These are phyloP conservation scores for Agaricus blazei DNA, from an alignment of 768 basidiomycete species.

Conservation along the genomic window DNA sequence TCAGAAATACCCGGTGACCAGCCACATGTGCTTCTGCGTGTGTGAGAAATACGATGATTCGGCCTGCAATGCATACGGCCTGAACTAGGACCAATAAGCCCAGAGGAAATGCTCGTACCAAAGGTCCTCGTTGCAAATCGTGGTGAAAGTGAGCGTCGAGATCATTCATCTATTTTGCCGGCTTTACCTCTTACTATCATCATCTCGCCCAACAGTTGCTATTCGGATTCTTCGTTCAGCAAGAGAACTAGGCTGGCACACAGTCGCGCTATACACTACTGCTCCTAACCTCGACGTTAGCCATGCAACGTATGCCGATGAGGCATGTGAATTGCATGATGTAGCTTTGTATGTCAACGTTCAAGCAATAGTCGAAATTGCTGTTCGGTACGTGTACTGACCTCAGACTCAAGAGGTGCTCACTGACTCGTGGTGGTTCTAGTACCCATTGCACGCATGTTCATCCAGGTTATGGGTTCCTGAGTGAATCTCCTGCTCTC, in stretches of 20 bases:
- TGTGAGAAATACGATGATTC: not conserved
- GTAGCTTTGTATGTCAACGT: conserved; percentile 41
- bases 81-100: not conserved
- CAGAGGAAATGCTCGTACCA: conserved; percentile 27
- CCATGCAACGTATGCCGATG: conserved; percentile 75
- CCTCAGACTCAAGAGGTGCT: not conserved
- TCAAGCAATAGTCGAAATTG: conserved; percentile 23
- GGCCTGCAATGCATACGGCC: not conserved
- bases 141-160: conserved; percentile 51
- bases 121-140: conserved; percentile 76
- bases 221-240: conserved; percentile 85
- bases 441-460: conserved; percentile 32
- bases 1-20: not conserved
- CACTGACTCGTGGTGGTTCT: not conserved
- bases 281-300: conserved; percentile 60
- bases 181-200: conserved; percentile 11
- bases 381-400: conserved; percentile 18
- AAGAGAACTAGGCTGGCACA: conserved; percentile 81
- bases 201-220: conserved; percentile 50
- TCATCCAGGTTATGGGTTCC: conserved; percentile 72
- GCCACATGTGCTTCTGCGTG: not conserved
- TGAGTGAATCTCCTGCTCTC: conserved; percentile 81
- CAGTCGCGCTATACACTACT: conserved; percentile 84
- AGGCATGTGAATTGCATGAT: conserved; percentile 81
- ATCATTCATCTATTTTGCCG: not conserved